A percentile compares a stretch with the other conserved stretches of the same genome.
Evolutionary conservation across 1,284 basidiomycete species (phyloP).

Genomic region (Heterobasidion occidentale): DNA sequence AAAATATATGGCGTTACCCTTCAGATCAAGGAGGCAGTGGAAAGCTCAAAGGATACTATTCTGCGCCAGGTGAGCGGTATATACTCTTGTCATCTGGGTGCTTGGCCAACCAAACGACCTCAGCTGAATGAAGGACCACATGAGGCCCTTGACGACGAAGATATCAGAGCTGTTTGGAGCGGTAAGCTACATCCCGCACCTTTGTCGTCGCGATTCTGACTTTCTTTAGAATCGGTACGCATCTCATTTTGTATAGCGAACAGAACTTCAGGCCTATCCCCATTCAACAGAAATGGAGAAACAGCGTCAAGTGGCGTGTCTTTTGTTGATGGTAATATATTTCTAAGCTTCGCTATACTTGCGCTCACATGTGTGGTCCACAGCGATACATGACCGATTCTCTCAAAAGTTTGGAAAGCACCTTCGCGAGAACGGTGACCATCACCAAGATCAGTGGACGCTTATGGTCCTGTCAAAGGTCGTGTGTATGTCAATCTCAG

Average conservation of each 20-base stretch:
- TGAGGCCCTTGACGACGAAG: slow-evolving; percentile 22
- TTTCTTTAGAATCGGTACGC: neutral
- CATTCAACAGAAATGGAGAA: slow-evolving; percentile 8
- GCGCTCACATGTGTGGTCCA: no score
- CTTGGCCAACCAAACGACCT: neutral
- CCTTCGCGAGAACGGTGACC: slow-evolving; percentile 7
- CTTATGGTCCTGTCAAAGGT: slow-evolving; percentile 23
- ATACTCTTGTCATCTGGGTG: neutral
- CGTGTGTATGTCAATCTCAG: slow-evolving; percentile 17
- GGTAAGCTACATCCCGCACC: slow-evolving; percentile 11
- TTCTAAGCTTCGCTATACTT: neutral
- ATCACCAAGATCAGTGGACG: slow-evolving; percentile 23
- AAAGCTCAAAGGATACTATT: slow-evolving; percentile 16
- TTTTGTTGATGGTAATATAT: slow-evolving; percentile 8
- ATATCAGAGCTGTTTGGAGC: slow-evolving; percentile 22
- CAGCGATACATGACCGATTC: slow-evolving; percentile 23
- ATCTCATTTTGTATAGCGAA: neutral
- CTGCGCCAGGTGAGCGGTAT: slow-evolving; percentile 14
- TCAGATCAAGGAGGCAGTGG: slow-evolving; percentile 16
- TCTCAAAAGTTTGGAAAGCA: slow-evolving; percentile 15
- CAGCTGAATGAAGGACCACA: slow-evolving; percentile 24
- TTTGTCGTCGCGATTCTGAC: neutral
- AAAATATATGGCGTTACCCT: slow-evolving; percentile 14
- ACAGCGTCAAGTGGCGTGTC: slow-evolving; percentile 1
- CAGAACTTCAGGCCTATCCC: no score